Conservation (phyloP, 208 protist genomes). For the Jaenimonas drosophilae region DNA sequence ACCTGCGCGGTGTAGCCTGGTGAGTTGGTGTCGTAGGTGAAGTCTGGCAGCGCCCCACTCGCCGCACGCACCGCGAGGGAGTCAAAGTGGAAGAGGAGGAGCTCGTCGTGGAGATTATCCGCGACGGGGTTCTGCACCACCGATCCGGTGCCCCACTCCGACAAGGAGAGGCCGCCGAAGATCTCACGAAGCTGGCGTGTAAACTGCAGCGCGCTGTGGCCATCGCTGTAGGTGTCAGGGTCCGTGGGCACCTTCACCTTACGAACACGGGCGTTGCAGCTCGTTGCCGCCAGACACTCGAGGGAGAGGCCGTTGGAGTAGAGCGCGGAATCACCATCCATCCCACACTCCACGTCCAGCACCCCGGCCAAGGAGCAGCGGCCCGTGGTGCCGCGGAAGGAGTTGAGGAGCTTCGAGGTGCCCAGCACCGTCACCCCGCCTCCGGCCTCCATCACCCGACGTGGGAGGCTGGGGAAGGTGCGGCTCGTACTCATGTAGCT, state of each 20-base stretch:
- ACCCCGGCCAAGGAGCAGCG: slow-evolving; percentile 40
- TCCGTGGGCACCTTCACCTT: slow-evolving; percentile 16
- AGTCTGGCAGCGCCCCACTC: slow-evolving; percentile 27
- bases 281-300: slow-evolving; percentile 35
- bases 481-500: slow-evolving; percentile 26
- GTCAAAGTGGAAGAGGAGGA: slow-evolving; percentile 70
- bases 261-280: slow-evolving; percentile 42
- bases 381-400: slow-evolving; percentile 18
- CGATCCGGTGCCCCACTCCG: slow-evolving; percentile 9
- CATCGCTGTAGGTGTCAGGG: slow-evolving; percentile 15
- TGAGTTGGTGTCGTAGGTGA: slow-evolving; percentile 37
- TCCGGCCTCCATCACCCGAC: slow-evolving; percentile 29
- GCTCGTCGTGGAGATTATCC: slow-evolving; percentile 29
- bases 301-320: slow-evolving; percentile 15
- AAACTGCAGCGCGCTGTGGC: slow-evolving; percentile 29
- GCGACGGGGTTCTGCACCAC: slow-evolving; percentile 21
- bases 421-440: slow-evolving; percentile 30
- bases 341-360: slow-evolving; percentile 66
- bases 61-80: slow-evolving; percentile 37
- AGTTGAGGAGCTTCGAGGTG: slow-evolving; percentile 43
- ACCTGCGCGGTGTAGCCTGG: slow-evolving; percentile 42
- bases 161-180: slow-evolving; percentile 38
- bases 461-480: slow-evolving; percentile 35
- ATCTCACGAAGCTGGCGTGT: slow-evolving; percentile 21
- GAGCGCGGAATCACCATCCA: slow-evolving; percentile 1